phyloP scores from a whole-genome alignment of 345 rosid genomes.

The Pistacia atlantica region DNA sequence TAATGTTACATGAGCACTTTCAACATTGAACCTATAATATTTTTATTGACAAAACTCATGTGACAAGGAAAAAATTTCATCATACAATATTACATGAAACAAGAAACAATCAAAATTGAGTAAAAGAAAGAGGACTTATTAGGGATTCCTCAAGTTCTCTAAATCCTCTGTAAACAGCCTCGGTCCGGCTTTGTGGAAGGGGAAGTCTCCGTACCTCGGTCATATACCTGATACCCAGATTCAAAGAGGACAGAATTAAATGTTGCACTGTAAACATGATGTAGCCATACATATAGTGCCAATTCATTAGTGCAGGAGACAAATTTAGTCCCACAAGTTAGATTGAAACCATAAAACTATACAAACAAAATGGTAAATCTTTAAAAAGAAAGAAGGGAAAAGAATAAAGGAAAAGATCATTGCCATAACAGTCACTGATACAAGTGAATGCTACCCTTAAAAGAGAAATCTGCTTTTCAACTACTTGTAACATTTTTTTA shows the following conservation, averaged over 20 bases:
- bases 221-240: slow-evolving; percentile 66
- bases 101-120: slow-evolving; percentile 41
- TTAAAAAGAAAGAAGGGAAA: not conserved
- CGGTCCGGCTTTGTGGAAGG: slow-evolving; percentile 75
- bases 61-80: not conserved
- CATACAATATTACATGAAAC: slow-evolving; percentile 21
- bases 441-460: not conserved
- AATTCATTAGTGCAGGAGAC: not conserved
- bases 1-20: slow-evolving; percentile 5
- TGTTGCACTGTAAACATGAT: not conserved
- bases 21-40: not conserved
- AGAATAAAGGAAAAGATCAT: not conserved
- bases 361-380: not conserved
- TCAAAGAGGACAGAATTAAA: slow-evolving; percentile 1
- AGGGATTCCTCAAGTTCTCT: slow-evolving; percentile 91
- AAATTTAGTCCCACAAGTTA: not conserved
- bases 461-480: not conserved
- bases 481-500: not conserved
- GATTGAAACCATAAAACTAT: not conserved
- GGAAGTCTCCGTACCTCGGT: slow-evolving; percentile 87
- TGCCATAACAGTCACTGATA: not conserved
- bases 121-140: slow-evolving; percentile 56
- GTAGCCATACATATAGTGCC: not conserved
- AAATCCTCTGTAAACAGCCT: slow-evolving; percentile 75
- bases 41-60: slow-evolving; percentile 16